A percentile compares a stretch with the other conserved stretches of the same genome.
Evolutionary conservation across 2,329 filamentous ascomycete genomes (phyloP).

Genomic region (Xylaria hypoxylon): DNA sequence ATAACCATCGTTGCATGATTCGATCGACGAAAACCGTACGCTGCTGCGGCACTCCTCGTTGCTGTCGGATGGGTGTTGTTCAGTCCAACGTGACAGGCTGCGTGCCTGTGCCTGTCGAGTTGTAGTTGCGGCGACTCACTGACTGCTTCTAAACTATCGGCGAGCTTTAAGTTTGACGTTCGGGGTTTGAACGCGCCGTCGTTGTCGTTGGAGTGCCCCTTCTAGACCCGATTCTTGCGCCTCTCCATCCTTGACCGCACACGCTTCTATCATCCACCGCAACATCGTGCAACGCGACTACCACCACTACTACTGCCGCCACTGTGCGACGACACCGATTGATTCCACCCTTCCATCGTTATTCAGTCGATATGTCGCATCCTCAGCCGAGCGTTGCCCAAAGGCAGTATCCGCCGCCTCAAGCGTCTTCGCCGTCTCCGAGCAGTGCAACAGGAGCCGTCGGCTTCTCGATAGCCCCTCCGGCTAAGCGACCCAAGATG

Average conservation of each 20-base stretch:
- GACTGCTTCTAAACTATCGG: not conserved
- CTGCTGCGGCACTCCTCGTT: constrained; percentile 26
- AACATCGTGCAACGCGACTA: constrained; percentile 14
- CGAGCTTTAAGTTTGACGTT: not conserved
- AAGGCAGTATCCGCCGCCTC: constrained; percentile 55
- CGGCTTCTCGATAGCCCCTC: constrained; percentile 71
- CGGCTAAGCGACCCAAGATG: constrained; percentile 78
- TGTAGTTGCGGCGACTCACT: constrained; percentile 48
- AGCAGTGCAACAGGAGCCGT: constrained; percentile 66
- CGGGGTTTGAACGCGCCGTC: not conserved
- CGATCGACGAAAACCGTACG: constrained; percentile 17
- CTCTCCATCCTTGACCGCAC: not conserved
- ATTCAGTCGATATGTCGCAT: constrained; percentile 45
- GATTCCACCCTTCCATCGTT: constrained; percentile 12
- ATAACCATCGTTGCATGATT: constrained; percentile 25
- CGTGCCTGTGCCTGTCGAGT: constrained; percentile 60
- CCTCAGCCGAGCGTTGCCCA: constrained; percentile 48
- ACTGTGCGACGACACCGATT: not conserved
- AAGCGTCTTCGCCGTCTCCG: constrained; percentile 69
- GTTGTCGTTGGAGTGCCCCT: not conserved
- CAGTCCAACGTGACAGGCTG: constrained; percentile 61
- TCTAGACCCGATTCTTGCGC: not conserved
- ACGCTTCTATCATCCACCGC: not conserved
- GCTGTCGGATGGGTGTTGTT: constrained; percentile 61
- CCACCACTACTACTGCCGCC: not conserved